phyloP scores from a whole-genome alignment of 2,329 filamentous ascomycete genomes.

The Hypocreales sp. region DNA sequence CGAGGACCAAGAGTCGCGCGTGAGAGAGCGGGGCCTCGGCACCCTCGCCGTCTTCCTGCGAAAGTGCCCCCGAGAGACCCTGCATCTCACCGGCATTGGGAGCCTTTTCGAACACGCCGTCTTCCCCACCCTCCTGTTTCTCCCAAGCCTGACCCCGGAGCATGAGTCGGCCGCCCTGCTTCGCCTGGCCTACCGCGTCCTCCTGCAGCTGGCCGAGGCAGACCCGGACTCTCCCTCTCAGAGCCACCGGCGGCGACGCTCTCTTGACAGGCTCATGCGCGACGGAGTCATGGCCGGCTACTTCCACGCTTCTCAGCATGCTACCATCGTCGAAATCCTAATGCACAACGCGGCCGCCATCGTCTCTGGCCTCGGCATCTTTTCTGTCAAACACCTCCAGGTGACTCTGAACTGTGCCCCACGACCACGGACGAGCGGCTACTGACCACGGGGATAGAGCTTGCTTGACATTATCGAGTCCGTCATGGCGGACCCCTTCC shows the following conservation, averaged over 20 bases:
- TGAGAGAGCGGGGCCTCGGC: slow-evolving; percentile 40
- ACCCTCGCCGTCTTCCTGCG: slow-evolving; percentile 38
- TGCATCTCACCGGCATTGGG: slow-evolving; percentile 48
- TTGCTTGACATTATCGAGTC: slow-evolving; percentile 51
- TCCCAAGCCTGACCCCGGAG: slow-evolving; percentile 65
- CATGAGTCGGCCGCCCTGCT: slow-evolving; percentile 52
- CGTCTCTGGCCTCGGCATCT: slow-evolving; percentile 41
- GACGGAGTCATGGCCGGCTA: slow-evolving; percentile 39
- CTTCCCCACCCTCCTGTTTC: slow-evolving; percentile 56
- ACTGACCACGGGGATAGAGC: slow-evolving; percentile 24
- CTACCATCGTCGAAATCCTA: slow-evolving; percentile 39
- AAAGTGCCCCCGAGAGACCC: slow-evolving; percentile 33
- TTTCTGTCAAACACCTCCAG: slow-evolving; percentile 52
- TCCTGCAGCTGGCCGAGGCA: slow-evolving; percentile 38
- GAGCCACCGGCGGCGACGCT: slow-evolving; percentile 11
- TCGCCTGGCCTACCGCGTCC: slow-evolving; percentile 45
- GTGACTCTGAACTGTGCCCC: slow-evolving; percentile 16
- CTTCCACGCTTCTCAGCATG: slow-evolving; percentile 42
- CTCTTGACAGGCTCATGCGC: slow-evolving; percentile 39
- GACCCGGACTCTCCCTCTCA: slow-evolving; percentile 11
- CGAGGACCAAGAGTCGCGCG: slow-evolving; percentile 41
- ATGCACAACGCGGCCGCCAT: slow-evolving; percentile 32
- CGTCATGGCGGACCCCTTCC: slow-evolving; percentile 54
- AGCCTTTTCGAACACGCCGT: slow-evolving; percentile 54
- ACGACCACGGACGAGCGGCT: not conserved